Evolutionary conservation across 495 filamentous ascomycete genomes (phyloP), one percentile per base, ranked within the genome.

Genomic region (Penicillium cataractarum): DNA sequence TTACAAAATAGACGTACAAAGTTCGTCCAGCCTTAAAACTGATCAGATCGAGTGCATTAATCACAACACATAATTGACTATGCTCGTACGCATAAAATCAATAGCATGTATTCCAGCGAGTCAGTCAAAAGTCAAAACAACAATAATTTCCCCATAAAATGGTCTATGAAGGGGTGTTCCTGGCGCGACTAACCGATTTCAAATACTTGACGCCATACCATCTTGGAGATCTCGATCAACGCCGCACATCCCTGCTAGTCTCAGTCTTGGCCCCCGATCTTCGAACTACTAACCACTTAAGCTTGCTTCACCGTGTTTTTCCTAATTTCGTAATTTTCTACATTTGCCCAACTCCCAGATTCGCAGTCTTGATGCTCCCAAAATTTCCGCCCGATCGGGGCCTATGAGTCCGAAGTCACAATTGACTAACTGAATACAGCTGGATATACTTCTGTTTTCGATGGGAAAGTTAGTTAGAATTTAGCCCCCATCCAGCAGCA

Each of bases 151-250:
- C 7, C 21, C 21, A 22, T 9, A 17, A 2, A 22, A 9, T 19
- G 42, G 40, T 44, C 40, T 44, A 9, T 21, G 21, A 22, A 39
- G 15, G 35, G 6, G 35, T 15, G 13, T 17, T 39, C 0, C 12
- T 22, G 40, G 9, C 19, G 50, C 32, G 56, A 60, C 42, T 56
- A 22, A 24, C 24, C 6, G 37, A 65, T 62, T 65, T 62, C 55
- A 65, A 65, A 65, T 65, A 58, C 63, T 55, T 22, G 19, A 46
- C 21, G 2, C 26, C 21, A 59, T 5, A 21, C 46, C 62, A 67
- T 67, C 65, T n/a, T 58, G 12, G 24, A 29, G 61, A 65, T 69
- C 65, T 59, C 58, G 58, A 67, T 67, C 59, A 48, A 60, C 56
- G 27, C 29, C 24, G 22, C 31, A 32, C 55, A 67, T 61, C 65